Conservation (phyloP, 2,329 filamentous ascomycete genomes). For the Colletotrichum paranaense region DNA sequence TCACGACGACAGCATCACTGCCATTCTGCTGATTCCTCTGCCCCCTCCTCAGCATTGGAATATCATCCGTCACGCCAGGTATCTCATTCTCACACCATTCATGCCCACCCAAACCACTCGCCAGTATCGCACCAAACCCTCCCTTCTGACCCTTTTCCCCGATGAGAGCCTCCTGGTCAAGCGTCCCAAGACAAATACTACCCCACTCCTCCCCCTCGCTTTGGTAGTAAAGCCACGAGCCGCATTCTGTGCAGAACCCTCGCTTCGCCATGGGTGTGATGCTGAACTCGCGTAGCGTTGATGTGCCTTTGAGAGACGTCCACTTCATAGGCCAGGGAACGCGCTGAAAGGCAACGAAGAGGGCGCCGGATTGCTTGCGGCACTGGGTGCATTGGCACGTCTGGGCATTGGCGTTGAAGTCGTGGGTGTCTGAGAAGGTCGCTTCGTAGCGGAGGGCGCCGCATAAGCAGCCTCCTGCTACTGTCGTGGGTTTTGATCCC, state of each 20-base stretch:
- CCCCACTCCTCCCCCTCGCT: constrained; percentile 43
- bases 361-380: constrained; percentile 61
- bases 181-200: constrained; percentile 53
- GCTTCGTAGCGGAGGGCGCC: constrained; percentile 59
- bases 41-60: constrained; percentile 37
- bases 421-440: constrained; percentile 56
- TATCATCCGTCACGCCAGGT: constrained; percentile 58
- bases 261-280: constrained; percentile 54
- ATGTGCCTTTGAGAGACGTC: constrained; percentile 37
- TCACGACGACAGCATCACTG: background rate
- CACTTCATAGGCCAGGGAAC: constrained; percentile 51
- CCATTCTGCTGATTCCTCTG: background rate
- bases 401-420: constrained; percentile 55
- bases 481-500: constrained; percentile 43
- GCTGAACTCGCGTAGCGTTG: constrained; percentile 51
- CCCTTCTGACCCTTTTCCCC: constrained; percentile 28
- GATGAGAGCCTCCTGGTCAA: constrained; percentile 57
- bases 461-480: constrained; percentile 66
- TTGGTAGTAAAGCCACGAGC: constrained; percentile 61
- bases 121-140: constrained; percentile 52
- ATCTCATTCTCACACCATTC: constrained; percentile 59
- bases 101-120: constrained; percentile 48
- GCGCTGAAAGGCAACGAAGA: constrained; percentile 55
- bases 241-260: constrained; percentile 61
- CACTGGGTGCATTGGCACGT: constrained; percentile 68